A percentile compares a stretch with the other conserved stretches of the same genome.
phyloP scores from a whole-genome alignment of 139 green algal genomes.

The Deuterostichococcus epilithicus region DNA sequence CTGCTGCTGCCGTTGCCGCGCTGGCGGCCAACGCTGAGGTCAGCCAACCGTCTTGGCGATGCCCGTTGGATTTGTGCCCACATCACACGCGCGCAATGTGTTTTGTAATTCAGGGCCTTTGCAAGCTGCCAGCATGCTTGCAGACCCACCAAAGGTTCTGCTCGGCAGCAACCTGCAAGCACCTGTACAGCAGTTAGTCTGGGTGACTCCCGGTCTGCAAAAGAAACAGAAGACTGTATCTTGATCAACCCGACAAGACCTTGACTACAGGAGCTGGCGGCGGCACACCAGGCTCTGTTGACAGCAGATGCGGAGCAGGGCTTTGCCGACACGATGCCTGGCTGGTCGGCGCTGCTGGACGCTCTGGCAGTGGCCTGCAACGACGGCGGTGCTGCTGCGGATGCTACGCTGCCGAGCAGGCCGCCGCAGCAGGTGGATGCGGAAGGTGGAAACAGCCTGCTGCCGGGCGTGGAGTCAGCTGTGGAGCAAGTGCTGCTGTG shows the following conservation, averaged over 20 bases:
- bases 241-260: no score
- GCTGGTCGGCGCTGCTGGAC: slow-evolving; percentile 26
- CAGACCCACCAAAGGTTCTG: no score
- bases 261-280: background rate
- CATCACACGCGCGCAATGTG: no score
- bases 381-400: background rate
- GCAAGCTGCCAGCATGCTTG: no score
- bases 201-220: no score
- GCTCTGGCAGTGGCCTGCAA: slow-evolving; percentile 14
- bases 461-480: slow-evolving; percentile 26
- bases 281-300: background rate
- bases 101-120: no score
- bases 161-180: no score
- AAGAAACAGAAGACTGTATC: no score
- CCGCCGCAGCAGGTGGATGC: slow-evolving; percentile 16
- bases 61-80: no score
- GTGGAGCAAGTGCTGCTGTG: slow-evolving; percentile 56
- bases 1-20: background rate
- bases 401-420: background rate
- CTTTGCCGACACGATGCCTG: slow-evolving; percentile 27
- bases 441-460: background rate
- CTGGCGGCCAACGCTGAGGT: background rate
- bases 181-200: no score
- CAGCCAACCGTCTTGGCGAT: no score
- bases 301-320: slow-evolving; percentile 2